Evolutionary conservation across 805 yeast genomes (phyloP).

Genomic region (Candida suzukii): DNA sequence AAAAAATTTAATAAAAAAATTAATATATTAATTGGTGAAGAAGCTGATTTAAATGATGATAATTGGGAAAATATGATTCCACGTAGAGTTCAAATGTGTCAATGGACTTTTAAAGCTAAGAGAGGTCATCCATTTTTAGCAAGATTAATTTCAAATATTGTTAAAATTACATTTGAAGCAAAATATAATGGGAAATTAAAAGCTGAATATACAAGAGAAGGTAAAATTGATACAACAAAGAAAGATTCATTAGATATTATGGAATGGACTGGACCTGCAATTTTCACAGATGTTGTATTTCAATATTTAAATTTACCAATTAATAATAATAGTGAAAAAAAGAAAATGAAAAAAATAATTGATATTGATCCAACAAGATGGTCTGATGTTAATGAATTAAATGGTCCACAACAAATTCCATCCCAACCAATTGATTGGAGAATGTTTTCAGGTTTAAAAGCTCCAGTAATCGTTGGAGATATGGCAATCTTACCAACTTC

Average conservation of each 20-base stretch:
- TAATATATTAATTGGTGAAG: conserved; percentile 80
- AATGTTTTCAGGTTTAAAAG: conserved; percentile 10
- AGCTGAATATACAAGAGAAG: conserved; percentile 8
- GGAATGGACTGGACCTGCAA: conserved; percentile 93
- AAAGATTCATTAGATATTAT: conserved; percentile 65
- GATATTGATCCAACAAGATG: no score
- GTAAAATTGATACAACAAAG: conserved; percentile 34
- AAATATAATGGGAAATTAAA: conserved; percentile 21
- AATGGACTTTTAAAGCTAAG: conserved; percentile 86
- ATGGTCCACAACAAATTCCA: conserved; percentile 8
- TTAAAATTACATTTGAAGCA: conserved; percentile 57
- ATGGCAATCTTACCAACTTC: conserved; percentile 9
- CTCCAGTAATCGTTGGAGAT: conserved; percentile 12
- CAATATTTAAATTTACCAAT: no score
- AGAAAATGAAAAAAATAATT: no score
- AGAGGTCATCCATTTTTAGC: conserved; percentile 80
- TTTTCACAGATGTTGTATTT: no score
- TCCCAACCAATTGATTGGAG: conserved; percentile 9
- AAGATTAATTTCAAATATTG: conserved; percentile 65
- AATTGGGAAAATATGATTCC: conserved; percentile 88
- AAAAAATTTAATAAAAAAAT: conserved; percentile 25
- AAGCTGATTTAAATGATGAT: conserved; percentile 92
- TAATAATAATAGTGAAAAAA: no score
- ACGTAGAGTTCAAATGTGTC: conserved; percentile 82
- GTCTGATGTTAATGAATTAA: no score